Evolutionary conservation across 164 flowering plant species (phyloP).

Genomic region (Vitis riparia): DNA sequence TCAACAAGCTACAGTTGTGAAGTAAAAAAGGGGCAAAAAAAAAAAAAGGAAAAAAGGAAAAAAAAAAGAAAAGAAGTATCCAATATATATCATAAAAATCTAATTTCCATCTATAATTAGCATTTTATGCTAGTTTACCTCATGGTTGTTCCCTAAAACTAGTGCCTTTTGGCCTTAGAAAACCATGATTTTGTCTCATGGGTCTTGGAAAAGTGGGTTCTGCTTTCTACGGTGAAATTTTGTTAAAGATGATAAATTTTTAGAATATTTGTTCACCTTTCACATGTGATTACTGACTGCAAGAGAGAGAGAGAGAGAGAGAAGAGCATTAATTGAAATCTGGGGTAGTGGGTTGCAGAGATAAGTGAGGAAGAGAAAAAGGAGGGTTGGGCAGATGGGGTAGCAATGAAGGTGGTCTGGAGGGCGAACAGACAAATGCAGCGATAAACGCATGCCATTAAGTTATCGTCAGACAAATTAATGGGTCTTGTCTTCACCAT

Average conservation of each 20-base stretch:
- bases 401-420: constrained; percentile 42
- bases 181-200: constrained; percentile 13
- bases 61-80: background rate
- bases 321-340: constrained; percentile 36
- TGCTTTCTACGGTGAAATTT: constrained; percentile 4
- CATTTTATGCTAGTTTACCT: background rate
- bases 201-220: constrained; percentile 1
- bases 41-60: background rate
- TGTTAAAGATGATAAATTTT: background rate
- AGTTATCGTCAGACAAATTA: constrained; percentile 40
- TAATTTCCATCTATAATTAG: background rate
- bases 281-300: constrained; percentile 2
- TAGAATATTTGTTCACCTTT: background rate
- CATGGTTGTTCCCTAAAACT: constrained; percentile 6
- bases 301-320: constrained; percentile 10
- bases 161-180: constrained; percentile 9
- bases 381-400: constrained; percentile 17
- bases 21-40: background rate
- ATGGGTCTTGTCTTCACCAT: constrained; percentile 46
- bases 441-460: constrained; percentile 53
- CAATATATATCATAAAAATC: too few relatives aligned
- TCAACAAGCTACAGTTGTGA: constrained; percentile 20
- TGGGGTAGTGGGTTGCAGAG: constrained; percentile 29
- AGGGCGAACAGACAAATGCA: constrained; percentile 49
- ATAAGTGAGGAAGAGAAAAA: constrained; percentile 18